These are phyloP conservation scores for Nicotiana otophora DNA, from an alignment of 257 asterid genomes.

Conservation along the genomic window DNA sequence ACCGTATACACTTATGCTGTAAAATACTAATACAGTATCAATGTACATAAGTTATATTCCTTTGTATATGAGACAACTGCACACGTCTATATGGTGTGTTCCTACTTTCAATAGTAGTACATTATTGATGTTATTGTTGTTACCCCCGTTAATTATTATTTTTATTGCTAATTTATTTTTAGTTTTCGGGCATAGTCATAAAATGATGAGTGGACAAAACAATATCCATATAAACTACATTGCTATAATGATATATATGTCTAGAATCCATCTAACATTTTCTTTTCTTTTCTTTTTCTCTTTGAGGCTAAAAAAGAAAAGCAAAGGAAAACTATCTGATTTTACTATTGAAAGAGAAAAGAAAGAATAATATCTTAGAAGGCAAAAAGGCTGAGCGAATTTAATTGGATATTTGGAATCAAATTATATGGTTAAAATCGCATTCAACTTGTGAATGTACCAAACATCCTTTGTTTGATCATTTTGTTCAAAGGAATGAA, in stretches of 20 bases:
- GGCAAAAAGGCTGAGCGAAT: not conserved
- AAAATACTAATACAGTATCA: no score
- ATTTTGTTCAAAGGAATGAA: not conserved
- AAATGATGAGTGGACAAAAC: not conserved
- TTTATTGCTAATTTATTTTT: not conserved
- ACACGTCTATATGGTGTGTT: not conserved
- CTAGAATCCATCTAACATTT: not conserved
- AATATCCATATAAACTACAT: not conserved
- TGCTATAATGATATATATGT: not conserved
- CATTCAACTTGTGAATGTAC: conserved; percentile 7
- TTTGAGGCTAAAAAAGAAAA: not conserved
- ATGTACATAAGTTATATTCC: no score
- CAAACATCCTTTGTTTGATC: conserved; percentile 1
- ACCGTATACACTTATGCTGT: no score
- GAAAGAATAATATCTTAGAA: not conserved
- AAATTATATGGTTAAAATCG: conserved; percentile 1
- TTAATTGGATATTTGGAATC: conserved; percentile 1
- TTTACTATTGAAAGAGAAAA: not conserved
- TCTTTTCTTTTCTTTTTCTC: not conserved
- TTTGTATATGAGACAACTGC: not conserved
- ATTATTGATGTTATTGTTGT: no score
- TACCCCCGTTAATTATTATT: not conserved
- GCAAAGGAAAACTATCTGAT: not conserved
- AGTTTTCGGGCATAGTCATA: not conserved
- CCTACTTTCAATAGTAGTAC: not conserved